These are phyloP conservation scores for Dacryopinax primogenitus DNA, from an alignment of 768 basidiomycete genomes.

Conservation along the genomic window DNA sequence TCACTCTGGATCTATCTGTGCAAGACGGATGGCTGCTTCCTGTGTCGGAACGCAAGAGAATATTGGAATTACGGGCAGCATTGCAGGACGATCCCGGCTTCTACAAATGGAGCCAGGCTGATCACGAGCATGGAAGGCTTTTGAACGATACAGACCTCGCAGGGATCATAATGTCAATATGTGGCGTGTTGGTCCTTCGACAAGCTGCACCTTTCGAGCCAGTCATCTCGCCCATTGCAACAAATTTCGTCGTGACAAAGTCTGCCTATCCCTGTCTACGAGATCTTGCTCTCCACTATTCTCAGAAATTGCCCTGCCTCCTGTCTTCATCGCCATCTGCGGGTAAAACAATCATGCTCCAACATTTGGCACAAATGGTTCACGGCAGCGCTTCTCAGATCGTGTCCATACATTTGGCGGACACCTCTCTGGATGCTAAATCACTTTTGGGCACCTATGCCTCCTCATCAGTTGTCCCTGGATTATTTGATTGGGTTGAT, in stretches of 20 bases:
- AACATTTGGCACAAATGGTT: constrained; percentile 57
- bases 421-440: constrained; percentile 89
- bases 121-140: constrained; percentile 7
- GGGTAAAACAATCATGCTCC: constrained; percentile 71
- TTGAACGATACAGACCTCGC: constrained; percentile 33
- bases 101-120: constrained; percentile 24
- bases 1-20: constrained; percentile 33
- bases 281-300: constrained; percentile 48
- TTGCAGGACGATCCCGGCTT: constrained; percentile 34
- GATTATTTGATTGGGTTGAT: constrained; percentile 92
- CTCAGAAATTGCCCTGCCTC: constrained; percentile 61
- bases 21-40: constrained; percentile 79
- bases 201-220: constrained; percentile 25
- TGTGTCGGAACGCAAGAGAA: constrained; percentile 49
- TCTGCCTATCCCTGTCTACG: constrained; percentile 48
- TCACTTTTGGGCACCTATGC: constrained; percentile 86
- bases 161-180: constrained; percentile 41
- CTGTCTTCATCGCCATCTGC: constrained; percentile 76
- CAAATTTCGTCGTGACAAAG: constrained; percentile 46
- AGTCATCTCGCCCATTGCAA: constrained; percentile 29
- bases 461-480: constrained; percentile 69
- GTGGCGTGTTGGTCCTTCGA: constrained; percentile 55
- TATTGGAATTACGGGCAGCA: constrained; percentile 39
- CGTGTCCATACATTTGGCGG: constrained; percentile 79
- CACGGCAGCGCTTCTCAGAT: constrained; percentile 51